Evolutionary conservation across 2,329 filamentous ascomycete genomes (phyloP).

Genomic region (Phialocephala sp.): DNA sequence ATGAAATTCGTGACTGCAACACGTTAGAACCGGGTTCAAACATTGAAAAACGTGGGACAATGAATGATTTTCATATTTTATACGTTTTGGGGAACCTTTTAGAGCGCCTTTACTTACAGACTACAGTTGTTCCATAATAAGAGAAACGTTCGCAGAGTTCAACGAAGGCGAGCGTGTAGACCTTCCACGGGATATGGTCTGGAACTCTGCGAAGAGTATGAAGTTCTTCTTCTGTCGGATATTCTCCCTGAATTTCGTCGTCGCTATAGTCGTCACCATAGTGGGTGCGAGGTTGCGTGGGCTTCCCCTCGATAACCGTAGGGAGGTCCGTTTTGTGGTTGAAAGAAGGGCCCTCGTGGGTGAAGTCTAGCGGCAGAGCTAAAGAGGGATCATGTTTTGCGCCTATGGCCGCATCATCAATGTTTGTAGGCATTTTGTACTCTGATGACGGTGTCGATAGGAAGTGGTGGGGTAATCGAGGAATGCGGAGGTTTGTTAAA

Average conservation of each 20-base stretch:
- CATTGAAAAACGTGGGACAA: no score
- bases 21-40: no score
- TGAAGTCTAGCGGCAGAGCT: conserved; percentile 31
- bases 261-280: conserved; percentile 6
- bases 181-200: conserved; percentile 37
- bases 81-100: conserved; percentile 54
- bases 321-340: conserved; percentile 19
- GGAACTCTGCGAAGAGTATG: conserved; percentile 36
- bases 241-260: conserved; percentile 35
- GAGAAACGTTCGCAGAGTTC: conserved; percentile 69
- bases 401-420: conserved; percentile 34
- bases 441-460: background rate
- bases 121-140: conserved; percentile 68
- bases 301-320: conserved; percentile 53
- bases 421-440: conserved; percentile 26
- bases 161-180: conserved; percentile 62
- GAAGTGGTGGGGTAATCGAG: background rate
- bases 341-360: conserved; percentile 28
- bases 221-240: conserved; percentile 37
- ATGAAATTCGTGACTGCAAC: conserved; percentile 56
- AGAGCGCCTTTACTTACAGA: conserved; percentile 62
- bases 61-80: no score
- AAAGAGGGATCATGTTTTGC: conserved; percentile 35
- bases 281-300: conserved; percentile 11
- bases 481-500: no score